These are phyloP conservation scores for Hypomontagnella submonticulosa DNA, from an alignment of 495 filamentous ascomycete species.

Conservation along the genomic window DNA sequence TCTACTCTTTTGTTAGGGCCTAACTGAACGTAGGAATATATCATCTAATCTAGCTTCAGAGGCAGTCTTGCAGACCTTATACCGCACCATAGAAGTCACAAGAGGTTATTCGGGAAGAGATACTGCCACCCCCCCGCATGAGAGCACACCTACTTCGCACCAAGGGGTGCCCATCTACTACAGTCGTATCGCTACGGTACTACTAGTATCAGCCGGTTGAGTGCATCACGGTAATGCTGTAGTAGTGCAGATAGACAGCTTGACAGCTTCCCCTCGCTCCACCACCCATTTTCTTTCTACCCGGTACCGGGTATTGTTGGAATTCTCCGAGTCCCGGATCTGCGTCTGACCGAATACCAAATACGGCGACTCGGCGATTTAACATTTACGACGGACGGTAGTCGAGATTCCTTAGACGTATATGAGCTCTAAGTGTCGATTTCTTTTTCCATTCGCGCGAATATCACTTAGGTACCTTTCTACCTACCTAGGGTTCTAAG, in stretches of 20 bases:
- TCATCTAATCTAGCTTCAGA: no score
- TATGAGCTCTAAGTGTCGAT: no score
- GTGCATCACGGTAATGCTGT: slow-evolving; percentile 21
- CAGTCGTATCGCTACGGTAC: slow-evolving; percentile 8
- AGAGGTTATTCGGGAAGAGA: not conserved
- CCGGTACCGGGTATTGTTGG: slow-evolving; percentile 18
- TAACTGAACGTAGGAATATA: no score
- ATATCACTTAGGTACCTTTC: no score
- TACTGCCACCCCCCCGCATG: not conserved
- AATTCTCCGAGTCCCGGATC: slow-evolving; percentile 1
- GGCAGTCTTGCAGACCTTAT: no score
- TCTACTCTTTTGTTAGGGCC: no score
- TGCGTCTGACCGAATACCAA: not conserved
- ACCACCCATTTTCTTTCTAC: slow-evolving; percentile 15
- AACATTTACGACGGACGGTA: slow-evolving; percentile 2
- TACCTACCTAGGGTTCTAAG: no score
- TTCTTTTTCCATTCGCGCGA: no score
- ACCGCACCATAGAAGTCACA: no score
- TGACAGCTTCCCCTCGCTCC: slow-evolving; percentile 15
- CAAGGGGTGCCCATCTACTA: not conserved
- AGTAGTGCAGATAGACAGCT: slow-evolving; percentile 29
- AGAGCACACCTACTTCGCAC: not conserved
- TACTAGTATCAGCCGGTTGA: slow-evolving; percentile 7
- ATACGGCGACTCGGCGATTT: not conserved
- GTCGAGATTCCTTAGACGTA: slow-evolving; percentile 2